phyloP scores from a whole-genome alignment of 1,284 basidiomycete genomes.

The Anthracocystis setariae region DNA sequence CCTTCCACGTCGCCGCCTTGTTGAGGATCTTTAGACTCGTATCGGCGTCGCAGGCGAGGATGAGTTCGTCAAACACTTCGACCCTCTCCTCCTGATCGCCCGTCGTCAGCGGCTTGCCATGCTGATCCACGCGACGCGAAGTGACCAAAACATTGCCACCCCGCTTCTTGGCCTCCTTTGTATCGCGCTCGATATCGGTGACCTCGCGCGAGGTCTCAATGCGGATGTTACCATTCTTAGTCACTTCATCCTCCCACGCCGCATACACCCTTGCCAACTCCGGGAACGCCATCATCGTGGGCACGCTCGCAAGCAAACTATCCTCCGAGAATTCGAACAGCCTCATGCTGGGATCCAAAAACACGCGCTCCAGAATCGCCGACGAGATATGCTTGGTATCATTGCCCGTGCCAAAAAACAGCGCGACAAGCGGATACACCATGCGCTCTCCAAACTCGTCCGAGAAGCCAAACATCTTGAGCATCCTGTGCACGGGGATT shows the following conservation, averaged over 20 bases:
- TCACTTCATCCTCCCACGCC: constrained; percentile 71
- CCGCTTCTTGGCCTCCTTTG: constrained; percentile 39
- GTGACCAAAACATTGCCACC: constrained; percentile 55
- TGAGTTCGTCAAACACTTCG: constrained; percentile 75
- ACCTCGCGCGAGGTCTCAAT: constrained; percentile 71
- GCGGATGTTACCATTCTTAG: constrained; percentile 70
- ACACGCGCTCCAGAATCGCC: constrained; percentile 74
- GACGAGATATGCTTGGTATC: constrained; percentile 74
- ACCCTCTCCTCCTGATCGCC: constrained; percentile 49
- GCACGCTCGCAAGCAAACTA: constrained; percentile 69
- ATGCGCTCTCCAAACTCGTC: constrained; percentile 73
- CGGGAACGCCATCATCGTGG: constrained; percentile 70
- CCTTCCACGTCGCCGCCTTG: constrained; percentile 73
- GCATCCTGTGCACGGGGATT: constrained; percentile 58
- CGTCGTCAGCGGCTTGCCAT: constrained; percentile 40
- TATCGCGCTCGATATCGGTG: constrained; percentile 67
- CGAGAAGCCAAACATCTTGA: constrained; percentile 58
- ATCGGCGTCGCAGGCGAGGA: constrained; percentile 74
- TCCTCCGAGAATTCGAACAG: constrained; percentile 59
- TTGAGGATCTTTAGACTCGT: constrained; percentile 73
- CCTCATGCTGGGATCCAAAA: constrained; percentile 74
- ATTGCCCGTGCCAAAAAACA: constrained; percentile 76
- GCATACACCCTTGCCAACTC: constrained; percentile 71
- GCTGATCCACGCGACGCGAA: constrained; percentile 42
- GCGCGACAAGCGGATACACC: constrained; percentile 73